A percentile compares a stretch with the other conserved stretches of the same genome.
phyloP scores from a whole-genome alignment of 2,329 filamentous ascomycete species.

The Albophoma yamanashiensis region DNA sequence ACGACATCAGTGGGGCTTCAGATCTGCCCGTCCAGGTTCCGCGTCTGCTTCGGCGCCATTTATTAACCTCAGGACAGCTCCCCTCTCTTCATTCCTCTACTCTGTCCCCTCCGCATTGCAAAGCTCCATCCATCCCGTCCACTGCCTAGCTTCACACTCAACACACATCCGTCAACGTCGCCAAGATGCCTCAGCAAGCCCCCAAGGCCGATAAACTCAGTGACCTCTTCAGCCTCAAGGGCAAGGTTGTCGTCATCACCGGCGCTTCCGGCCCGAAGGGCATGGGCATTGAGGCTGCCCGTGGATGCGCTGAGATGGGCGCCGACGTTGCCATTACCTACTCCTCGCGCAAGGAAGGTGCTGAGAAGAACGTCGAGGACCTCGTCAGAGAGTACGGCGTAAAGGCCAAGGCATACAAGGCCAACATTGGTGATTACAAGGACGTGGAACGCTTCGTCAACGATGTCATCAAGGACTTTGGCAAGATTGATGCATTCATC shows the following conservation, averaged over 20 bases:
- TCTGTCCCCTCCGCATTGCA: neutral
- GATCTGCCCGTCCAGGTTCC: neutral
- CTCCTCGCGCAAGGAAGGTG: constrained; percentile 58
- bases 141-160: neutral
- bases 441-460: constrained; percentile 42
- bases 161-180: neutral
- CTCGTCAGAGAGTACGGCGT: constrained; percentile 57
- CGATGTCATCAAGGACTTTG: constrained; percentile 63
- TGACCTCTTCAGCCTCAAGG: constrained; percentile 63
- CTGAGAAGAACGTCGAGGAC: constrained; percentile 54
- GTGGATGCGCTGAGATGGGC: constrained; percentile 61
- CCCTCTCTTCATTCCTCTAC: neutral
- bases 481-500: constrained; percentile 63
- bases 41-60: neutral
- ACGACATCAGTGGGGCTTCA: neutral
- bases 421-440: constrained; percentile 43
- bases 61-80: neutral
- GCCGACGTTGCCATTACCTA: constrained; percentile 64
- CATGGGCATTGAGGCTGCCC: constrained; percentile 59
- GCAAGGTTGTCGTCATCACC: constrained; percentile 61
- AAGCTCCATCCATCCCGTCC: neutral
- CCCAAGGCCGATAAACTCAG: constrained; percentile 46
- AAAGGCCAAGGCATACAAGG: constrained; percentile 51
- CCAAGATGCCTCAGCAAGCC: constrained; percentile 41
- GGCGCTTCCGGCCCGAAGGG: constrained; percentile 60